Evolutionary conservation across 352 stramenopile species (phyloP), one percentile per base, ranked within the genome.

Genomic region (Pythium vanterpoolii): DNA sequence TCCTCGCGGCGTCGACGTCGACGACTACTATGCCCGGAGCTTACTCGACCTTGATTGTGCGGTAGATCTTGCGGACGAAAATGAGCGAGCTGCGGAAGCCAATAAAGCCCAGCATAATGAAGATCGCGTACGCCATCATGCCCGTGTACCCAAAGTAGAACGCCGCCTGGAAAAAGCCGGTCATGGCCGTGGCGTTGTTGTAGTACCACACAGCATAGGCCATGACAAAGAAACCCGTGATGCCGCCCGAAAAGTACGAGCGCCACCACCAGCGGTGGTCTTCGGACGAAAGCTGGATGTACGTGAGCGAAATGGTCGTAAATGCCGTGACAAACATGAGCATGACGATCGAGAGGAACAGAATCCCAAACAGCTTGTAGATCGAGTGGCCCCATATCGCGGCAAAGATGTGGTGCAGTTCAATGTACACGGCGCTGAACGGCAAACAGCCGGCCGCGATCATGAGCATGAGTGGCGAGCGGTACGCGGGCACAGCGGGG

Each of bases 141-240:
- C 88, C 82, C 81, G 98, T 98, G 86, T 99, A 99, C 56, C 96
- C 97, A 76, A 99, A 99, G 83, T 97, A 99, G 70, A 98, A 99
- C 26, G 89, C 95, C 3, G 82, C 81, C 72, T 99, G 96, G 52
- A 99, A 89, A 52, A 98, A 86, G 18, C 97, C 96, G 49, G 77
- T 94, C 96, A 99, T 99, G 51, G 83, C 81, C 49, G 89, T 98
- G 34, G 96, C 82, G 50, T 86, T 90, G 58, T 95, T 98, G 73
- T 97, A 98, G 79, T 97, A 97, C 75, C 94, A 98, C 60, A 98
- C 89, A 13, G 89, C 97, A 73, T 99, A 99, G 16, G 68, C 73
- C 64, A 98, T 97, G 48, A 99, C 95, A 62, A 98, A 99, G 13
- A 98, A 60, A 18, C 96, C 95, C 26, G 93, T 98, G 68, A 97